A percentile compares a stretch with the other conserved stretches of the same genome.
phyloP scores from a whole-genome alignment of 495 filamentous ascomycete species.

The Xylaria scruposa region DNA sequence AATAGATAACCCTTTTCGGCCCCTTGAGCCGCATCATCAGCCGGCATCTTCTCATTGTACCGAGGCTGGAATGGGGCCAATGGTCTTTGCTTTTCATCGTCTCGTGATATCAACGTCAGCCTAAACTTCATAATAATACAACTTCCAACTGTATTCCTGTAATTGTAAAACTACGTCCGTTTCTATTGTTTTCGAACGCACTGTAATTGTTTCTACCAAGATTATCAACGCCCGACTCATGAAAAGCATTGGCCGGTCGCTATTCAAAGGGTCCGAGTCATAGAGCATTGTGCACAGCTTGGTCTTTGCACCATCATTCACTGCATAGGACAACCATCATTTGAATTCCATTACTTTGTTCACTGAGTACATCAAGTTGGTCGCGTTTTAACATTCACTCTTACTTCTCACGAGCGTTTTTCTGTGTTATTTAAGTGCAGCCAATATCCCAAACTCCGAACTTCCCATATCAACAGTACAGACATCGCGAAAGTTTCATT shows the following conservation, averaged over 20 bases:
- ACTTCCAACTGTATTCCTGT: background rate
- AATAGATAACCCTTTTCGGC: background rate
- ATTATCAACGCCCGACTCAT: background rate
- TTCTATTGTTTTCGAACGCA: background rate
- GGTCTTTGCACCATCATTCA: background rate
- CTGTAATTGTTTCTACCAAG: background rate
- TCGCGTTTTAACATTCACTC: background rate
- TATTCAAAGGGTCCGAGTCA: background rate
- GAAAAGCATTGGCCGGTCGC: background rate
- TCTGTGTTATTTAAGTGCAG: background rate
- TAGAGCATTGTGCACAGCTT: background rate
- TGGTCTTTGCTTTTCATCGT: conserved; percentile 12
- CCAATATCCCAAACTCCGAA: background rate
- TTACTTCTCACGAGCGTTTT: background rate
- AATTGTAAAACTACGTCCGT: conserved; percentile 1
- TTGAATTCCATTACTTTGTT: background rate
- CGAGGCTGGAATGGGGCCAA: conserved; percentile 23
- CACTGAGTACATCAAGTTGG: background rate
- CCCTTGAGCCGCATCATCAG: conserved; percentile 17
- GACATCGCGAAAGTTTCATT: background rate
- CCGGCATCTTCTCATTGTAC: conserved; percentile 14
- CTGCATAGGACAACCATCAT: background rate
- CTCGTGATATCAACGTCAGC: conserved; percentile 32
- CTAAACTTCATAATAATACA: conserved; percentile 6
- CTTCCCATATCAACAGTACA: background rate